Conservation (phyloP, 345 rosid species). For the Eucalyptus cladocalyx region DNA sequence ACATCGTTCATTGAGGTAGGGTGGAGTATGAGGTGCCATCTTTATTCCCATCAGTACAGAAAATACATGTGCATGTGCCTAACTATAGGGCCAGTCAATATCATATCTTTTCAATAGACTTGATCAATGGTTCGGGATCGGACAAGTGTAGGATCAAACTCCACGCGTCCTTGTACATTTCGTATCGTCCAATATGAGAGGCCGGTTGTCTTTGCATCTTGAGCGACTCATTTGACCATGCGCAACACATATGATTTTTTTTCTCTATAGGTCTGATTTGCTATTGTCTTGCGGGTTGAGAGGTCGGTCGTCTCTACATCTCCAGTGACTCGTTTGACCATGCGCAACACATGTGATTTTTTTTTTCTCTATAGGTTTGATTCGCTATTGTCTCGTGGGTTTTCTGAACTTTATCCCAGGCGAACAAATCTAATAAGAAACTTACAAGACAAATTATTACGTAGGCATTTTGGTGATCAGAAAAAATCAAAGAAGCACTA, state of each 20-base stretch:
- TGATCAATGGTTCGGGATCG: neutral
- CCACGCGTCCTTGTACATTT: neutral
- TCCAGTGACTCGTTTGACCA: neutral
- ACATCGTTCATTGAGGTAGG: neutral
- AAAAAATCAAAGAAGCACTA: neutral
- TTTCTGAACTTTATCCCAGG: neutral
- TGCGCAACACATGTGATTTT: neutral
- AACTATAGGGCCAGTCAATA: neutral
- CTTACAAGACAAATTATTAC: neutral
- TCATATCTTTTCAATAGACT: neutral
- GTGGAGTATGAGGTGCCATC: neutral
- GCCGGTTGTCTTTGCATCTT: accelerated
- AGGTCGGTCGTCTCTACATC: neutral
- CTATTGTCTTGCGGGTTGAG: neutral
- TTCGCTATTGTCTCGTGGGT: neutral
- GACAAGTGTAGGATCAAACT: neutral
- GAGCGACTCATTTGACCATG: neutral
- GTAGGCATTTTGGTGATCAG: neutral
- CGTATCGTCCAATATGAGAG: neutral
- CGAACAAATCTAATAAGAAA: neutral
- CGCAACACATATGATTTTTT: neutral
- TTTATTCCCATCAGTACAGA: neutral
- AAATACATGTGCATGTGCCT: neutral
- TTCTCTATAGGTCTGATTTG: neutral
- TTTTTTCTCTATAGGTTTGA: neutral